phyloP scores from a whole-genome alignment of 169 alveolate species.

The Plasmodium relictum region DNA sequence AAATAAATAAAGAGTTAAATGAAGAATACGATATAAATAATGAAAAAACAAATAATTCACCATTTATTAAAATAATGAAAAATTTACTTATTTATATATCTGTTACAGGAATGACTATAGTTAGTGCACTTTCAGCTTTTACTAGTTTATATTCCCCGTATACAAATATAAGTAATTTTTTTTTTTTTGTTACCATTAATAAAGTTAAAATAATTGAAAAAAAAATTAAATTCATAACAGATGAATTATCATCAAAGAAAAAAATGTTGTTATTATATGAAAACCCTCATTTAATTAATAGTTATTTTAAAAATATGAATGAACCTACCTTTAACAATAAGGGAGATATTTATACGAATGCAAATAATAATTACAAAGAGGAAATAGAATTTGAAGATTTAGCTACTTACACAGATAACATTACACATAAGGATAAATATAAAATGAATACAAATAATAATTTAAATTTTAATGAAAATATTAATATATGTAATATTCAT shows the following conservation, averaged over 20 bases:
- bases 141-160: constrained; percentile 72
- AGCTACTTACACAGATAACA: not conserved
- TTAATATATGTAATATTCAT: too few species aligned
- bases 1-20: constrained; percentile 34
- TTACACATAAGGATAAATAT: not conserved
- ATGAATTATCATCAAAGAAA: constrained; percentile 29
- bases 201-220: constrained; percentile 56
- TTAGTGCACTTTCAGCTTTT: constrained; percentile 65
- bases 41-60: constrained; percentile 19
- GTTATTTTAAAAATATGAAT: not conserved
- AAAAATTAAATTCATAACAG: constrained; percentile 33
- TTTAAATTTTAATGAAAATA: too few species aligned
- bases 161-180: constrained; percentile 42
- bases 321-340: not conserved
- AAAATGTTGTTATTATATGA: constrained; percentile 37
- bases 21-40: constrained; percentile 52
- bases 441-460: too few species aligned
- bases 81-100: constrained; percentile 52
- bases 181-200: constrained; percentile 42
- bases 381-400: constrained; percentile 1
- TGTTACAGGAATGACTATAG: constrained; percentile 72
- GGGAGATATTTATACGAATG: not conserved
- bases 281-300: constrained; percentile 20
- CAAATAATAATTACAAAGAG: not conserved
- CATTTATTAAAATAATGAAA: constrained; percentile 47